Conservation (phyloP, 139 green algal species). For the Marvania coccoides region DNA sequence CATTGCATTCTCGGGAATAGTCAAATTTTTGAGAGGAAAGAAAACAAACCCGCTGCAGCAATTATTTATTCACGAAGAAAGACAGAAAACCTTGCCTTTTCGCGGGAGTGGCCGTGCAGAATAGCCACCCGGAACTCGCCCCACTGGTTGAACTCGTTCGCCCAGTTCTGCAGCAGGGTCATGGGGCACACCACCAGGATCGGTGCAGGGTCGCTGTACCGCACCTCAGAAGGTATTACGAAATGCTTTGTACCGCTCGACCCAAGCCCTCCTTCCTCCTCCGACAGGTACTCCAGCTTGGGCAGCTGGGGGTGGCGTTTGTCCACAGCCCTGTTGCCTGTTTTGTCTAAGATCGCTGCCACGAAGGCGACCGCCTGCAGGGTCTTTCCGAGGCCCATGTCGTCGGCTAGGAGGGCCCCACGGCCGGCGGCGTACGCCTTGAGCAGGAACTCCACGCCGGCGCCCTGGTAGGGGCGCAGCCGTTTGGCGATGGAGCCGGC, state of each 20-base stretch:
- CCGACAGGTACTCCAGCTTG: not conserved
- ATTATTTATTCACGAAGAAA: too few relatives aligned
- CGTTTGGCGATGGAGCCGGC: slow-evolving; percentile 38
- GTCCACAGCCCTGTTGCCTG: slow-evolving; percentile 6
- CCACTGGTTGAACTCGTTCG: slow-evolving; percentile 50
- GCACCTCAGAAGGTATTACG: not conserved
- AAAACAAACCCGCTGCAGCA: too few relatives aligned
- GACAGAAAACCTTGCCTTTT: too few relatives aligned
- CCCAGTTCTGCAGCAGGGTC: slow-evolving; percentile 62
- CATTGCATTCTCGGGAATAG: too few relatives aligned
- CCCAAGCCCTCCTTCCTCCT: too few relatives aligned
- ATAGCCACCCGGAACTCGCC: slow-evolving; percentile 17
- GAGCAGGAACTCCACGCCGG: slow-evolving; percentile 55
- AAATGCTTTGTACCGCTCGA: too few relatives aligned
- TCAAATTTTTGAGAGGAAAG: too few relatives aligned
- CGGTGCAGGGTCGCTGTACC: slow-evolving; percentile 11
- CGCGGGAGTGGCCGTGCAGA: not conserved
- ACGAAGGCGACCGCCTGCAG: slow-evolving; percentile 68
- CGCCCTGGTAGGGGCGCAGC: slow-evolving; percentile 51
- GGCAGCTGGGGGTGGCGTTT: not conserved
- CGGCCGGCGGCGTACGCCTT: slow-evolving; percentile 28
- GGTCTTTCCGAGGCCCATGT: slow-evolving; percentile 72
- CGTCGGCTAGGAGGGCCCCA: slow-evolving; percentile 56
- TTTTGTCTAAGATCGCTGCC: slow-evolving; percentile 54
- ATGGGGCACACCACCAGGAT: slow-evolving; percentile 61